Base-by-base conservation (phyloP, 2,329 filamentous ascomycete genomes). In the Cryphonectria carpinicola region DNA sequence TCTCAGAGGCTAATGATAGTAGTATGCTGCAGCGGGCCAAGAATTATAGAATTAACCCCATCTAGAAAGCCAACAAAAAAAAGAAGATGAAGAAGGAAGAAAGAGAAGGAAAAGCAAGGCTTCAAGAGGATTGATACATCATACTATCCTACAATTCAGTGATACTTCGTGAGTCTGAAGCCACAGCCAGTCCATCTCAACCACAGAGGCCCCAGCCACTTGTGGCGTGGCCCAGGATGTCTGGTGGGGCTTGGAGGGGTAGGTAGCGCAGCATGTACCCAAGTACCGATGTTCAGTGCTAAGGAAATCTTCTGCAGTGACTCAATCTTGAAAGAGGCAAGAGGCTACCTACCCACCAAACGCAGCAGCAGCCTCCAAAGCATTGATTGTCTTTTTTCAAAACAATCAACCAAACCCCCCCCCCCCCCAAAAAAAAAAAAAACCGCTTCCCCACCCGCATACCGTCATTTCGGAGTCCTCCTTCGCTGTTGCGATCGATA, bases 231-330 rank as follows among this genome's bases (percentile, higher is more conserved):
- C n/a, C 39, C 61, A 32, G 61, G 35, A 41, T 62, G 41, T 13
- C 22, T 32, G 28, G 63, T 65, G 63, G 63, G 63, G 63, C 63
- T 65, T 52, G 63, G 63, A 65, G 63, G 63, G 63, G 63, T 65
- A 64, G 61, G 61, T 64, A 39, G 39, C 14, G 37, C 25, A 39
- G n/a, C 25, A 63, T 35, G 62, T 65, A 65, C 62, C 62, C 19
- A 46, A 19, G 62, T 65, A 65, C 62, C 62, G 25, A 35, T 52
- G 63, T 37, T 37, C 61, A 64, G 61, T 64, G 61, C 61, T 43
- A 64, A 49, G 43, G 63, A 49, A 65, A 65, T 49, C 32, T 65
- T 65, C 64, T 35, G 39, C 65, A 67, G 65, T 67, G 65, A 67
- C 37, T 67, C 65, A 67, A 61, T 46, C 65, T 58, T 62, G 46